phyloP scores from a whole-genome alignment of 2,329 filamentous ascomycete species.

The Fusarium kyushuense region DNA sequence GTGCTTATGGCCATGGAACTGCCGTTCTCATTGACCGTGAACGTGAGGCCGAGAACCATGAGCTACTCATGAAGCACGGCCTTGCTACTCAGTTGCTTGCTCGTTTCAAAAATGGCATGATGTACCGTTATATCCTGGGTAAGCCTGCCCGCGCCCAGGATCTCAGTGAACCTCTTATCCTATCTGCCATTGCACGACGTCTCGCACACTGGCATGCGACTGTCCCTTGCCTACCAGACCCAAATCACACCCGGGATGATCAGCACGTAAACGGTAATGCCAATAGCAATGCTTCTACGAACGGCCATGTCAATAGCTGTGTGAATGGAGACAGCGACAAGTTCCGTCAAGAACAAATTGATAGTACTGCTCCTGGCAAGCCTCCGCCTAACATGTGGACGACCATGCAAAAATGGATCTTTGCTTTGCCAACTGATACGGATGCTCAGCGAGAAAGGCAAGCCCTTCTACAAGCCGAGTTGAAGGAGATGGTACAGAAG shows the following conservation, averaged over 20 bases:
- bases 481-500: conserved; percentile 75
- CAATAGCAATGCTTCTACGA: conserved; percentile 47
- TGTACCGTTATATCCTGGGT: conserved; percentile 91
- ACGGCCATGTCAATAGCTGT: conserved; percentile 49
- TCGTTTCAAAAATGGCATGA: conserved; percentile 93
- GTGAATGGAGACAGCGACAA: conserved; percentile 47
- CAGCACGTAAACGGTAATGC: conserved; percentile 53
- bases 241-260: conserved; percentile 36
- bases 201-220: conserved; percentile 94
- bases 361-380: conserved; percentile 71
- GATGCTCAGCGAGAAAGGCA: conserved; percentile 76
- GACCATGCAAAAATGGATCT: conserved; percentile 95
- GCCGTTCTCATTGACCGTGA: conserved; percentile 96
- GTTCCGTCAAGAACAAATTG: conserved; percentile 57
- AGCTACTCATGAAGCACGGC: conserved; percentile 83
- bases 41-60: conserved; percentile 83
- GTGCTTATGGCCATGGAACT: conserved; percentile 94
- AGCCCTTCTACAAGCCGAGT: conserved; percentile 77
- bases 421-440: conserved; percentile 81
- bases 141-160: conserved; percentile 84
- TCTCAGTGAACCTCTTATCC: conserved; percentile 79
- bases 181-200: conserved; percentile 83
- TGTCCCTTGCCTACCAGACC: conserved; percentile 67
- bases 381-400: conserved; percentile 92
- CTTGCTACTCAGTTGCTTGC: conserved; percentile 90